phyloP scores from a whole-genome alignment of 371 early-diverging fungal genomes.

The Mucor circinelloides region DNA sequence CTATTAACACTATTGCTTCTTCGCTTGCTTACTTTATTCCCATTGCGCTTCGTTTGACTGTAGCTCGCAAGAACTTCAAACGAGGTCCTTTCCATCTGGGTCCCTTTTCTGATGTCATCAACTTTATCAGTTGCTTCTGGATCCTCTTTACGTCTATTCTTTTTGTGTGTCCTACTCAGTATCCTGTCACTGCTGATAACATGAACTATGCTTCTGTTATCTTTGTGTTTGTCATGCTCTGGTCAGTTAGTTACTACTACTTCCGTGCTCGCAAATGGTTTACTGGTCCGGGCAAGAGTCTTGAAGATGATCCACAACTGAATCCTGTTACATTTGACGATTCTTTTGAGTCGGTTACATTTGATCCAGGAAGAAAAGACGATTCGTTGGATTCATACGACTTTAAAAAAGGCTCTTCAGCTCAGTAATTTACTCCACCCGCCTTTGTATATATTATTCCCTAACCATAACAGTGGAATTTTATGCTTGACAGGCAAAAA shows the following conservation, averaged over 20 bases:
- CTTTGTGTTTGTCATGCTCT: conserved; percentile 33
- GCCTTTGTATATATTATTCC: conserved; percentile 1
- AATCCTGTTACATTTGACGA: conserved; percentile 22
- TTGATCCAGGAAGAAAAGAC: not conserved
- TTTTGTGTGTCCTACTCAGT: conserved; percentile 62
- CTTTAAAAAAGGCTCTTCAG: not conserved
- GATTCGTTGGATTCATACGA: not conserved
- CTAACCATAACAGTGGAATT: not conserved
- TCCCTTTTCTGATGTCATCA: conserved; percentile 51
- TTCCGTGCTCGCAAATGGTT: conserved; percentile 58
- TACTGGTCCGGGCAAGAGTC: conserved; percentile 46
- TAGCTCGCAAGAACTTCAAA: conserved; percentile 50
- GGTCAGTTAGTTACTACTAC: conserved; percentile 42
- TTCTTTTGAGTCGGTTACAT: conserved; percentile 11
- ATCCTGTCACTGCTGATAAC: conserved; percentile 58
- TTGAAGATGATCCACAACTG: conserved; percentile 32
- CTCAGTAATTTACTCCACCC: not conserved
- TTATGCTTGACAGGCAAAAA: not conserved
- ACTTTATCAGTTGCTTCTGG: conserved; percentile 56
- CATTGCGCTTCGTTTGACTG: conserved; percentile 49
- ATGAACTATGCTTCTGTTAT: conserved; percentile 49
- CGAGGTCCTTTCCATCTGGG: conserved; percentile 69
- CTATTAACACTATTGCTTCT: conserved; percentile 66
- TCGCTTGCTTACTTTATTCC: conserved; percentile 71
- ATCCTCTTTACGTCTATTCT: conserved; percentile 60